Conservation (phyloP, 768 basidiomycete species). For the Trametes punicea region DNA sequence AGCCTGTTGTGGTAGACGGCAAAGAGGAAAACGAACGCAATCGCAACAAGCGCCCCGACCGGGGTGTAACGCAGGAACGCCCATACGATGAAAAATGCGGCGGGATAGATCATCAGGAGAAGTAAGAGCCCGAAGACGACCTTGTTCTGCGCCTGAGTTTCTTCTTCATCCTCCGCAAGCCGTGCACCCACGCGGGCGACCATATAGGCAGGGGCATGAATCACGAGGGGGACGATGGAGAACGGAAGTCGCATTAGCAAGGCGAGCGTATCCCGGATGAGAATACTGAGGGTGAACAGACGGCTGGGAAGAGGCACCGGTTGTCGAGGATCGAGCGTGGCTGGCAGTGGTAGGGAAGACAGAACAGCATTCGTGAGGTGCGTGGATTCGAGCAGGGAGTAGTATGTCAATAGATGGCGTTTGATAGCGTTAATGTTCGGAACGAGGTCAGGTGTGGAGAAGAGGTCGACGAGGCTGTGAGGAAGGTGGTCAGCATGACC, state of each 20-base stretch:
- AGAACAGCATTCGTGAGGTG: constrained; percentile 84
- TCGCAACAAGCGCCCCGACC: constrained; percentile 70
- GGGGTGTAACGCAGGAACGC: constrained; percentile 74
- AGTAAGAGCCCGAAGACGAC: constrained; percentile 82
- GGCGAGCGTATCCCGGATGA: constrained; percentile 74
- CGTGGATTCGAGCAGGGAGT: constrained; percentile 78
- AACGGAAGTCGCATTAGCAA: constrained; percentile 77
- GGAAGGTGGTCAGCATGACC: constrained; percentile 9
- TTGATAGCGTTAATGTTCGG: constrained; percentile 60
- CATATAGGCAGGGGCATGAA: constrained; percentile 83
- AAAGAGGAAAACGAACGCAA: constrained; percentile 66
- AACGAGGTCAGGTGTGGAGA: constrained; percentile 64
- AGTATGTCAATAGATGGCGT: constrained; percentile 77
- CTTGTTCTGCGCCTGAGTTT: constrained; percentile 97
- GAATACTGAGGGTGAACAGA: constrained; percentile 70
- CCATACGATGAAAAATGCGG: constrained; percentile 86
- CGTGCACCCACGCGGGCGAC: constrained; percentile 74
- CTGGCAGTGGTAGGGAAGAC: constrained; percentile 79
- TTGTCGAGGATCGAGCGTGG: constrained; percentile 76
- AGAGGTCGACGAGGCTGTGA: constrained; percentile 80
- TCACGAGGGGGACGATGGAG: constrained; percentile 80
- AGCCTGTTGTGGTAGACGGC: constrained; percentile 82
- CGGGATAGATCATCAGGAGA: constrained; percentile 74
- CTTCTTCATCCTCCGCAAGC: constrained; percentile 82
- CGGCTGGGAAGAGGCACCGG: constrained; percentile 75